A percentile compares a stretch with the other conserved stretches of the same genome.
phyloP scores from a whole-genome alignment of 1,284 basidiomycete genomes.

The Irpex rosettiformis region DNA sequence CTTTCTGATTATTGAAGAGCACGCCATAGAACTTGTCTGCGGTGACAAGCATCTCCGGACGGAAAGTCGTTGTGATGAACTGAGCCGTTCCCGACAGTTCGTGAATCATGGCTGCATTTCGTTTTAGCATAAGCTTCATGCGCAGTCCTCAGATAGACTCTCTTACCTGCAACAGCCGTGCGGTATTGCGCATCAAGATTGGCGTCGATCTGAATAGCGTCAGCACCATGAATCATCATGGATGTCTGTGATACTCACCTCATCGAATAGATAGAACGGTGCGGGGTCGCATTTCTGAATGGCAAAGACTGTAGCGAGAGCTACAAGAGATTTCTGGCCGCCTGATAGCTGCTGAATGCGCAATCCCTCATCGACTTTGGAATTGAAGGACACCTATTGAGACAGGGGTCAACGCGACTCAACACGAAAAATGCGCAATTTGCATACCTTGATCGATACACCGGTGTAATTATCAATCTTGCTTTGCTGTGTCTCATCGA shows the following conservation, averaged over 20 bases:
- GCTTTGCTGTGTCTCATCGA: conserved; percentile 67
- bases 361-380: conserved; percentile 93
- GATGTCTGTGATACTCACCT: conserved; percentile 43
- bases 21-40: conserved; percentile 99
- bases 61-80: conserved; percentile 98
- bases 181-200: conserved; percentile 98
- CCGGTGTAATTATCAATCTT: conserved; percentile 95
- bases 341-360: conserved; percentile 97
- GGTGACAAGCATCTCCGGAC: conserved; percentile 93
- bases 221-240: conserved; percentile 3
- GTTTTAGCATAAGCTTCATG: not conserved
- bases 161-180: conserved; percentile 94
- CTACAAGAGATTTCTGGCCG: conserved; percentile 97
- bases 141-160: conserved; percentile 27
- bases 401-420: not conserved
- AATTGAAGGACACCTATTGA: conserved; percentile 92
- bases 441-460: conserved; percentile 82
- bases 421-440: conserved; percentile 14
- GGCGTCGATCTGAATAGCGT: conserved; percentile 76
- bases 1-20: conserved; percentile 95
- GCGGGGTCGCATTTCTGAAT: conserved; percentile 99
- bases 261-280: conserved; percentile 99
- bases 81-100: conserved; percentile 85
- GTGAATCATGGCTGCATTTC: conserved; percentile 82
- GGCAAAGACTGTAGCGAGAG: conserved; percentile 94